A percentile compares a stretch with the other conserved stretches of the same genome.
These are phyloP conservation scores for Fusarium acutatum DNA, from an alignment of 2,329 filamentous ascomycete species.

Conservation along the genomic window DNA sequence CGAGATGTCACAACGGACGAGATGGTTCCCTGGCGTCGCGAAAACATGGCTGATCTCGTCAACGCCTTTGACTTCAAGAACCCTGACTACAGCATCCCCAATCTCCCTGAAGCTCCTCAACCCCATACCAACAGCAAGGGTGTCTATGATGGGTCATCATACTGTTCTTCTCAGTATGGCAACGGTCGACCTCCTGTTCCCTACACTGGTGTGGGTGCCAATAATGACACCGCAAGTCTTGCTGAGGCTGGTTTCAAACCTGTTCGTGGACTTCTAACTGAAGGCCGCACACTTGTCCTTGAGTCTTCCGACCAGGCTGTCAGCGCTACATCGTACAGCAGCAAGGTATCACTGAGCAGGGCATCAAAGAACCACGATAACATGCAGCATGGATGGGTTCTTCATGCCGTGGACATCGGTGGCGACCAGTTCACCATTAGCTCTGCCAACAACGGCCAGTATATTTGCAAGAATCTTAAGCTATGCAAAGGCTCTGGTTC, in stretches of 20 bases:
- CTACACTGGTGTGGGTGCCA: background rate
- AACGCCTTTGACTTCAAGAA: constrained; percentile 15
- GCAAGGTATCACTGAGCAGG: background rate
- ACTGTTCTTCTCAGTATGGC: background rate
- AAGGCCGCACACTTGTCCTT: background rate
- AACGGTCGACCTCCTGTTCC: background rate
- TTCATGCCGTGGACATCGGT: background rate
- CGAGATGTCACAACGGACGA: background rate
- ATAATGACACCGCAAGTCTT: background rate
- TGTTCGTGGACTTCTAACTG: background rate
- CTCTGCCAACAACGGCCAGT: background rate
- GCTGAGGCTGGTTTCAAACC: background rate
- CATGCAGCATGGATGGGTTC: background rate
- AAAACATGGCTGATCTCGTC: constrained; percentile 9
- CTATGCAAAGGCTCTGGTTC: background rate
- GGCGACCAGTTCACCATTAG: background rate
- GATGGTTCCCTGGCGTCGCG: background rate
- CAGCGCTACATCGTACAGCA: fast-evolving
- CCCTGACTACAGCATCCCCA: background rate
- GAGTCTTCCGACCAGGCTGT: background rate
- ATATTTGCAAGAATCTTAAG: background rate
- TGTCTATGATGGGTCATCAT: background rate
- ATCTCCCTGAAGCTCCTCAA: background rate
- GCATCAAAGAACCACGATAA: background rate
- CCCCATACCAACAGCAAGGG: background rate